Evolutionary conservation across 2,329 filamentous ascomycete species (phyloP), one percentile per base, ranked within the genome.

Genomic region (Cytospora paraplurivora): DNA sequence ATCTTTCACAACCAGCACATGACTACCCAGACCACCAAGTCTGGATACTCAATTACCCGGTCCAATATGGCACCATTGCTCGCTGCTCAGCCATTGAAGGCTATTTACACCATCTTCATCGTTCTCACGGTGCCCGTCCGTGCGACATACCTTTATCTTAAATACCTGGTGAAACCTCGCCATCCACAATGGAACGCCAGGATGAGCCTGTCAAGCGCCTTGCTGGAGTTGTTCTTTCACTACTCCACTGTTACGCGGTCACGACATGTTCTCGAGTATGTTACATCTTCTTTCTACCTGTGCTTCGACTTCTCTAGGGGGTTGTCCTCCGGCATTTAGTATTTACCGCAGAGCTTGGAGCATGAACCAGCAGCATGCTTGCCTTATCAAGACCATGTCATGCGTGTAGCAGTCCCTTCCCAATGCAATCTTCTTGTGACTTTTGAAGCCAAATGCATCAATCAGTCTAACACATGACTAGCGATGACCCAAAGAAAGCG

Each of bases 121-220:
- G 4, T 54, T 8, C 51, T 54, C 33, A 37, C 51, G 17, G 17
- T 54, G 33, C 27, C 51, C 51, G 51, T 37, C 27, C 17, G 51
- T 37, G 51, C 51, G 33, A 54, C 13, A 19, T 54, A 37, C 51
- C 1, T 54, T 35, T 21, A 54, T 54, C 32, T 37, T 15, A 54
- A 54, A 13, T 54, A 21, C 51, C 33, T 54, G 10, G 51, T 6
- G 19, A 54, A 54, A 34, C 51, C 51, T 37, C 32, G 17, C 15
- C 17, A 54, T 37, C 51, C 33, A 54, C 32, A 35, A 54, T 54
- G 33, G 32, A 53, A 53, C 34, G 50, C 50, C 27, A 53, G 50
- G 13, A 34, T 35, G 51, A 54, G 51, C 17, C 3, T 54, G 51
- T n/a, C 7, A 37, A 54, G 51, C 32, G 33, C 32, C 32, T 54